Percentiles rank a stretch among this genome's conserved stretches.
Evolutionary conservation across 768 basidiomycete genomes (phyloP).

Genomic region (Podaxis sp.): DNA sequence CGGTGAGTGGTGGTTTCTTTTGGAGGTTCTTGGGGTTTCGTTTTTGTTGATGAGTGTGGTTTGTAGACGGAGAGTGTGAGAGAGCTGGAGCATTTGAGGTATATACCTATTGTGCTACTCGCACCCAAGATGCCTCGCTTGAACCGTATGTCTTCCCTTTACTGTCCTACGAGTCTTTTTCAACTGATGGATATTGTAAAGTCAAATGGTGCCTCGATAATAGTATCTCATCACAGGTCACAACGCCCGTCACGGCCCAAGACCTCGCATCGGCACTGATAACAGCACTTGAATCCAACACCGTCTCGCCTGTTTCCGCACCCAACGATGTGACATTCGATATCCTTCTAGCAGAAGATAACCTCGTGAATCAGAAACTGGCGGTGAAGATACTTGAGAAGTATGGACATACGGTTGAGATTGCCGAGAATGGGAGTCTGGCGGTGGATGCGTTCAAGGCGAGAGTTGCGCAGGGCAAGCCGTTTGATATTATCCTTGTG

Average conservation of each 20-base stretch:
- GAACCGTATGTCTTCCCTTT: slow-evolving; percentile 50
- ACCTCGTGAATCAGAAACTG: slow-evolving; percentile 91
- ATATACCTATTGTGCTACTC: slow-evolving; percentile 92
- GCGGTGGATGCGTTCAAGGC: slow-evolving; percentile 91
- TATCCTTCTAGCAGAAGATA: slow-evolving; percentile 96
- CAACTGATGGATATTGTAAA: slow-evolving; percentile 20
- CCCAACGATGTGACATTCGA: slow-evolving; percentile 86
- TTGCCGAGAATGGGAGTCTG: slow-evolving; percentile 94
- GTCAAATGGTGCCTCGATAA: slow-evolving; percentile 98
- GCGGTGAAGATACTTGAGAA: slow-evolving; percentile 96
- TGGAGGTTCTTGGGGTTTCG: slow-evolving; percentile 2
- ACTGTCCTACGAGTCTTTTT: slow-evolving; percentile 1
- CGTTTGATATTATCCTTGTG: slow-evolving; percentile 91
- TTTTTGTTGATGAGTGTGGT: slow-evolving; percentile 4
- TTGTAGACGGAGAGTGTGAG: slow-evolving; percentile 81
- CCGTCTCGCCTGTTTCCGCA: slow-evolving; percentile 81
- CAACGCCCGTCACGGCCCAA: slow-evolving; percentile 82
- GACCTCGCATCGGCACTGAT: slow-evolving; percentile 91
- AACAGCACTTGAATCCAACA: slow-evolving; percentile 92
- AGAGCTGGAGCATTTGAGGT: slow-evolving; percentile 90
- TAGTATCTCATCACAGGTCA: slow-evolving; percentile 92
- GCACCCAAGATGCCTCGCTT: slow-evolving; percentile 73
- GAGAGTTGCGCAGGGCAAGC: slow-evolving; percentile 61
- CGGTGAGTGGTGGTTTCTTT: slow-evolving; percentile 48
- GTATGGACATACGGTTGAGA: slow-evolving; percentile 92